These are phyloP conservation scores for Pilatotrama ljubarskyi DNA, from an alignment of 768 basidiomycete species.

Conservation along the genomic window DNA sequence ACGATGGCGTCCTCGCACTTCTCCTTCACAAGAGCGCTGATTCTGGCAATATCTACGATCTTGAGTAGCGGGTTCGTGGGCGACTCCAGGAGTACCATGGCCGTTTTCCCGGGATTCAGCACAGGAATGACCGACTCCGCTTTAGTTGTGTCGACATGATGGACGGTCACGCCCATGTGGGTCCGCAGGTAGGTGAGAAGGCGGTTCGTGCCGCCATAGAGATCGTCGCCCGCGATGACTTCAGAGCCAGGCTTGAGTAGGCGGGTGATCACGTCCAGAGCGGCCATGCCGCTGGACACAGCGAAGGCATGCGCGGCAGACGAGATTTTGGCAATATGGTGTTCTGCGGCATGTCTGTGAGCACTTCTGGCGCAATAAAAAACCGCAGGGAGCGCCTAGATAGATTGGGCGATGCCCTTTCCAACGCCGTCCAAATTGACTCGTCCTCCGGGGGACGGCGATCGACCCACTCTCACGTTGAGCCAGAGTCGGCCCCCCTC, in stretches of 20 bases:
- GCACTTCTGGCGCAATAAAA: not conserved
- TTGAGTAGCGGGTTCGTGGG: slow-evolving; percentile 98
- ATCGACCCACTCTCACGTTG: too few relatives aligned
- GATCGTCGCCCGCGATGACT: slow-evolving; percentile 93
- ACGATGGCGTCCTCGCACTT: slow-evolving; percentile 77
- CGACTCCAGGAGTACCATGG: slow-evolving; percentile 96
- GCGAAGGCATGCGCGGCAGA: slow-evolving; percentile 87
- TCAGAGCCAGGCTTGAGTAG: slow-evolving; percentile 94
- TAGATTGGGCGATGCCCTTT: not conserved
- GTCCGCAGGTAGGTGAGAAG: slow-evolving; percentile 85
- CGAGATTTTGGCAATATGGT: slow-evolving; percentile 96
- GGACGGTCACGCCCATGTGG: slow-evolving; percentile 85
- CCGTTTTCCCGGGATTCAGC: slow-evolving; percentile 72
- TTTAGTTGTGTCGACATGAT: slow-evolving; percentile 92
- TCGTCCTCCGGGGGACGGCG: not conserved
- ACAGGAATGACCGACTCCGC: slow-evolving; percentile 60
- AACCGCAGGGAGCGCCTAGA: not conserved
- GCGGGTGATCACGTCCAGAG: slow-evolving; percentile 92
- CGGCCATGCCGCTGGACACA: slow-evolving; percentile 98
- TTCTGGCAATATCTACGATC: slow-evolving; percentile 84
- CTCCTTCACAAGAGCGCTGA: slow-evolving; percentile 82
- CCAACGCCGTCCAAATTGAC: not conserved
- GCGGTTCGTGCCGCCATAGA: slow-evolving; percentile 98
- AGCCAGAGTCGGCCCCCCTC: too few relatives aligned
- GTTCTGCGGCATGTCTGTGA: slow-evolving; percentile 53